A percentile compares a stretch with the other conserved stretches of the same genome.
phyloP scores from a whole-genome alignment of 257 asterid genomes.

The Solanum appendiculatum region DNA sequence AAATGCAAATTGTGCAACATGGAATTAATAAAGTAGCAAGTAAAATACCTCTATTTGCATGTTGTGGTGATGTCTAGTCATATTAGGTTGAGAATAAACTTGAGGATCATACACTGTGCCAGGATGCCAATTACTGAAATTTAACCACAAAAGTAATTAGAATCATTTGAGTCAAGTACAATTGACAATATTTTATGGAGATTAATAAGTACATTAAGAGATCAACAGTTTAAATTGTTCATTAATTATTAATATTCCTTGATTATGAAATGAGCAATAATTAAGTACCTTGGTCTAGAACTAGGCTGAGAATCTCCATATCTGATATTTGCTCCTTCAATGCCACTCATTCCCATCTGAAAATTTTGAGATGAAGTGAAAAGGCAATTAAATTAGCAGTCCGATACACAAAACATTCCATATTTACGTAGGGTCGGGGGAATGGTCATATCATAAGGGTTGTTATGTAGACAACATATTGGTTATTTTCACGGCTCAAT shows the following conservation, averaged over 20 bases:
- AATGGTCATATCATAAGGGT: not conserved
- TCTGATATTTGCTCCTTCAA: slow-evolving; percentile 42
- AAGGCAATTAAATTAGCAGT: not conserved
- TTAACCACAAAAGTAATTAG: not conserved
- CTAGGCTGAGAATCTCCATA: slow-evolving; percentile 52
- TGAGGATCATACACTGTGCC: slow-evolving; percentile 40
- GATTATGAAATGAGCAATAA: not conserved
- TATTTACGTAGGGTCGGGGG: rapidly evolving
- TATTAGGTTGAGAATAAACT: slow-evolving; percentile 44
- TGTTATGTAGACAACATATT: not conserved
- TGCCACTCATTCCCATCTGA: slow-evolving; percentile 59
- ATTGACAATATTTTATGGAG: not conserved
- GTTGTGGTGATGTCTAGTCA: slow-evolving; percentile 47
- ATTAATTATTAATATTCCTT: not conserved
- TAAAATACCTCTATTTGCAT: slow-evolving; percentile 38
- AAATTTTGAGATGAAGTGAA: not conserved
- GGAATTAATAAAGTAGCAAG: not conserved
- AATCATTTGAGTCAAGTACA: not conserved
- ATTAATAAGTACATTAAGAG: not conserved
- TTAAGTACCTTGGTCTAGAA: slow-evolving; percentile 33
- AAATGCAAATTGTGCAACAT: not conserved
- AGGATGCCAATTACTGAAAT: slow-evolving; percentile 53
- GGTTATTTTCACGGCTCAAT: not conserved
- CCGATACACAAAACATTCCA: rapidly evolving
- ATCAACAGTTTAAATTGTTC: not conserved